These are phyloP conservation scores for Yarrowia sp. DNA, from an alignment of 805 yeast species.

Conservation along the genomic window DNA sequence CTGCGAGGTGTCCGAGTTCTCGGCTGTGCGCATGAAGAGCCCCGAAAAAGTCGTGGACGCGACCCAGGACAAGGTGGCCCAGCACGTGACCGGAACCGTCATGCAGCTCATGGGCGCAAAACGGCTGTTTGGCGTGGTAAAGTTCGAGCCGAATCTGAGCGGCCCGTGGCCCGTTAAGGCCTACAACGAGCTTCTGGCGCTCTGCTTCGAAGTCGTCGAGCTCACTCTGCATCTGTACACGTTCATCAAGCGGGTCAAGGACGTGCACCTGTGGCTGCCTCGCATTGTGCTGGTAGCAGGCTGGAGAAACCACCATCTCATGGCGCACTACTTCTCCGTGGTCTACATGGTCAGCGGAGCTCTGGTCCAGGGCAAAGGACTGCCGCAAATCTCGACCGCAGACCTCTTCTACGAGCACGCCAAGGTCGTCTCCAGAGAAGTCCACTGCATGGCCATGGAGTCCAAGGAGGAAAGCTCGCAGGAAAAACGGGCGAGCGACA, in stretches of 20 bases:
- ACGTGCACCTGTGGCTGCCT: constrained; percentile 32
- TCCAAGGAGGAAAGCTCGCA: background rate
- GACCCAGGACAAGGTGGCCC: constrained; percentile 32
- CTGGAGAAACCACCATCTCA: constrained; percentile 36
- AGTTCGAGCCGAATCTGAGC: constrained; percentile 38
- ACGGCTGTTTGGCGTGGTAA: background rate
- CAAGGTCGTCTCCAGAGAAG: background rate
- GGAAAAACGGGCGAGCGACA: constrained; percentile 5
- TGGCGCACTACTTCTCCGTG: constrained; percentile 36
- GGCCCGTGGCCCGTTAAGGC: constrained; percentile 40
- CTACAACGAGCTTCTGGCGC: constrained; percentile 33
- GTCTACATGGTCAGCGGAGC: constrained; percentile 39
- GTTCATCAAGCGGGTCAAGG: constrained; percentile 35
- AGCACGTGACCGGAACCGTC: constrained; percentile 28
- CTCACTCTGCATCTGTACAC: constrained; percentile 34
- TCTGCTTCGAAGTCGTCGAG: constrained; percentile 29
- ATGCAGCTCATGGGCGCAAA: constrained; percentile 28
- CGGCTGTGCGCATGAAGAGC: constrained; percentile 32
- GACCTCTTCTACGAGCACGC: background rate
- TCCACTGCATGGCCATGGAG: background rate
- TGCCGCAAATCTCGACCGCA: background rate
- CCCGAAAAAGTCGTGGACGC: constrained; percentile 32
- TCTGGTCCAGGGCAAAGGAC: constrained; percentile 29
- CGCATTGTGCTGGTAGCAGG: constrained; percentile 34
- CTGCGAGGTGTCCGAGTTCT: constrained; percentile 37